These are phyloP conservation scores for Tetrahymena elliotti DNA, from an alignment of 73 alveolate genomes.

Conservation along the genomic window DNA sequence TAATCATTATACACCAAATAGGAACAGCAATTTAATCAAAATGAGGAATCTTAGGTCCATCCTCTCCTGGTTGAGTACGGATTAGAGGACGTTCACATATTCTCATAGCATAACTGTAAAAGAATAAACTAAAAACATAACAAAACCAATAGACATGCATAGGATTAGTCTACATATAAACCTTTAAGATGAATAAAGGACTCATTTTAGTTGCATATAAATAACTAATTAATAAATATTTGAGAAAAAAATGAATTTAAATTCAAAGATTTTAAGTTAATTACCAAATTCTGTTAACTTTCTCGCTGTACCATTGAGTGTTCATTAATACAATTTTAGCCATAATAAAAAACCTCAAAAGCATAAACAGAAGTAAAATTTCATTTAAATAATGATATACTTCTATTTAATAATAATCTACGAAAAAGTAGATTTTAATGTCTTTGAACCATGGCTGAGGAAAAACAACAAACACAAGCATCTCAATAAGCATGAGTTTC, in stretches of 20 bases:
- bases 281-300: background rate
- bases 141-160: background rate
- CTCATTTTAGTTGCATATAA: background rate
- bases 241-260: background rate
- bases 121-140: background rate
- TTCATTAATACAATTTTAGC: background rate
- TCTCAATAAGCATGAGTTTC: background rate
- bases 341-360: background rate
- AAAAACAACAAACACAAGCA: background rate
- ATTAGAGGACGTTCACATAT: conserved; percentile 57
- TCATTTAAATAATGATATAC: background rate
- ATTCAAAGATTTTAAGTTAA: background rate
- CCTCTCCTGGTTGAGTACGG: background rate
- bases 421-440: background rate
- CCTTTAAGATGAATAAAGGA: background rate
- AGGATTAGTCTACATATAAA: conserved; percentile 5
- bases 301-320: background rate
- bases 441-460: background rate
- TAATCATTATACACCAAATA: conserved; percentile 54
- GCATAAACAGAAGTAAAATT: background rate
- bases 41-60: conserved; percentile 19
- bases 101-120: conserved; percentile 48
- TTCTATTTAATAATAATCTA: background rate
- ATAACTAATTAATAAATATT: background rate
- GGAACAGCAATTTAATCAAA: conserved; percentile 42